Percentiles rank a stretch among this genome's conserved stretches.
phyloP scores from a whole-genome alignment of 2,329 filamentous ascomycete species.

The Volutella citrinella region DNA sequence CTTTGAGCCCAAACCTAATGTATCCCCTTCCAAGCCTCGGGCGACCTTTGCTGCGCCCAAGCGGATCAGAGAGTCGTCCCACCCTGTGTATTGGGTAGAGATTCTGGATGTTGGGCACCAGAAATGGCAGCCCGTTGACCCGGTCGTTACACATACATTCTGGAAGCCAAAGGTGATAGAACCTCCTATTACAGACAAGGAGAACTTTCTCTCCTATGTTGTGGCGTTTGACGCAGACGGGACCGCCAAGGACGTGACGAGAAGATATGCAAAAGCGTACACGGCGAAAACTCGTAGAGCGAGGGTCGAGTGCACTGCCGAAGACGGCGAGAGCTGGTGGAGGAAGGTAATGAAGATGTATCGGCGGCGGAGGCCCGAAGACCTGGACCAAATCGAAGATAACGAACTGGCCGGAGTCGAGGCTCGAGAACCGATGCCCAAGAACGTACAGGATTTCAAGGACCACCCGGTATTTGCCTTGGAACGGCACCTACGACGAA shows the following conservation, averaged over 20 bases:
- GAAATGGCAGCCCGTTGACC: slow-evolving; percentile 88
- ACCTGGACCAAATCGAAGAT: slow-evolving; percentile 82
- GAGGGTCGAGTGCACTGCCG: slow-evolving; percentile 66
- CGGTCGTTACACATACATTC: slow-evolving; percentile 73
- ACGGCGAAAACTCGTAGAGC: slow-evolving; percentile 83
- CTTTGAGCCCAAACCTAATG: slow-evolving; percentile 43
- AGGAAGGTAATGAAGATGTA: slow-evolving; percentile 48
- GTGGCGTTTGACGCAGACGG: slow-evolving; percentile 82
- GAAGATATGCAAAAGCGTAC: slow-evolving; percentile 82
- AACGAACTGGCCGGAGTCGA: slow-evolving; percentile 69
- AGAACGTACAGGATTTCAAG: slow-evolving; percentile 83
- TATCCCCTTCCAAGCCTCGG: slow-evolving; percentile 34
- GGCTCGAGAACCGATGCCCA: slow-evolving; percentile 78
- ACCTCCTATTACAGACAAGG: slow-evolving; percentile 72
- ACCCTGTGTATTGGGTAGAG: slow-evolving; percentile 93
- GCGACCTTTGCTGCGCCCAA: slow-evolving; percentile 33
- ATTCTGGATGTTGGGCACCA: slow-evolving; percentile 81
- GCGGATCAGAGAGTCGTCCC: slow-evolving; percentile 64
- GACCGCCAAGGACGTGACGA: slow-evolving; percentile 78
- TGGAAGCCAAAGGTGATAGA: slow-evolving; percentile 76
- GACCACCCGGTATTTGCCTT: slow-evolving; percentile 81
- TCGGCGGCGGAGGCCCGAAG: slow-evolving; percentile 39
- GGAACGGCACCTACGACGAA: slow-evolving; percentile 76
- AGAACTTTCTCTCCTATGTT: slow-evolving; percentile 79
- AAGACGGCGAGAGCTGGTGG: slow-evolving; percentile 53